phyloP scores from a whole-genome alignment of 1,284 basidiomycete species.

The Pseudozyma flocculosa region DNA sequence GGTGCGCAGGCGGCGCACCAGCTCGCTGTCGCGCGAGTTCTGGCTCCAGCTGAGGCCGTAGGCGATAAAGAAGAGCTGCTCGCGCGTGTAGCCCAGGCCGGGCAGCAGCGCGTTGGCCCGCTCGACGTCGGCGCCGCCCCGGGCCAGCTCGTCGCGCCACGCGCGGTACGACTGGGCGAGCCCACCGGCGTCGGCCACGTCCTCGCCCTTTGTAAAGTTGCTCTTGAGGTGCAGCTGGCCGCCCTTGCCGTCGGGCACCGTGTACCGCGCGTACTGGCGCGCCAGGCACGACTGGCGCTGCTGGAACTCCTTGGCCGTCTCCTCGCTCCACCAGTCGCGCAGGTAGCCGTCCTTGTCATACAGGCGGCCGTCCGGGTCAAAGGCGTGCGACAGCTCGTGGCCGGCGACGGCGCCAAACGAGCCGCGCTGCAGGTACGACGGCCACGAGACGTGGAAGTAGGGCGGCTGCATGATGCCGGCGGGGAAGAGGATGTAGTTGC shows the following conservation, averaged over 20 bases:
- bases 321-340: slow-evolving; percentile 74
- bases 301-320: slow-evolving; percentile 80
- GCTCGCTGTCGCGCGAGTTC: slow-evolving; percentile 44
- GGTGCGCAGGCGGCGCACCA: slow-evolving; percentile 45
- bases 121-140: slow-evolving; percentile 37
- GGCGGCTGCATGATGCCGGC: slow-evolving; percentile 91
- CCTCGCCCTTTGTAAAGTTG: slow-evolving; percentile 66
- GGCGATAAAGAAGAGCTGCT: slow-evolving; percentile 59
- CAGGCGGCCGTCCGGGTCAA: slow-evolving; percentile 82
- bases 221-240: slow-evolving; percentile 80
- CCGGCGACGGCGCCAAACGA: slow-evolving; percentile 51
- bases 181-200: slow-evolving; percentile 67
- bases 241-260: slow-evolving; percentile 79
- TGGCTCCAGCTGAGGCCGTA: slow-evolving; percentile 50
- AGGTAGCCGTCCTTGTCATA: slow-evolving; percentile 64
- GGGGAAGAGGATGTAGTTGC: slow-evolving; percentile 84
- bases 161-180: slow-evolving; percentile 58
- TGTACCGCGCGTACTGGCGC: slow-evolving; percentile 81
- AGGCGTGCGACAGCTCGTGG: slow-evolving; percentile 70
- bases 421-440: slow-evolving; percentile 83
- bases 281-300: slow-evolving; percentile 82
- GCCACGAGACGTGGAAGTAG: slow-evolving; percentile 86
- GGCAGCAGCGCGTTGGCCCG: slow-evolving; percentile 54
- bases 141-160: slow-evolving; percentile 52
- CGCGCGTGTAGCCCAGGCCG: slow-evolving; percentile 53